phyloP scores from a whole-genome alignment of 2,329 filamentous ascomycete species.

The Colletotrichum orbiculare region DNA sequence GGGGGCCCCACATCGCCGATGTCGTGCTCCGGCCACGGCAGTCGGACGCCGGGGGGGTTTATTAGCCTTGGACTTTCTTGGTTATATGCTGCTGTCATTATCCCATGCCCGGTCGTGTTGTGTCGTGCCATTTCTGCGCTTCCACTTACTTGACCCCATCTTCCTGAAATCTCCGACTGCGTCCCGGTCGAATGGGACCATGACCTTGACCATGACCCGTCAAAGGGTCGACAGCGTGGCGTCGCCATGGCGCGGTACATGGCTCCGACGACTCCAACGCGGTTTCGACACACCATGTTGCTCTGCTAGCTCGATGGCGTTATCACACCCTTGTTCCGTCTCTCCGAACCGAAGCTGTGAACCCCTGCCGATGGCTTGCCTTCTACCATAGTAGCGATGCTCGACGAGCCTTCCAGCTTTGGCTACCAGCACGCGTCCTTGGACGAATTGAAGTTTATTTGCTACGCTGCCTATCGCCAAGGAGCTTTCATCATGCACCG shows the following conservation, averaged over 20 bases:
- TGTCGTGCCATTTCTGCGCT: neutral
- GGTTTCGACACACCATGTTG: slow-evolving; percentile 12
- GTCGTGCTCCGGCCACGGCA: slow-evolving; percentile 24
- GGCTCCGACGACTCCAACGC: slow-evolving; percentile 13
- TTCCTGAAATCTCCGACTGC: neutral
- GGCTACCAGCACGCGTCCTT: neutral
- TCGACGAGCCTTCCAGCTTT: slow-evolving; percentile 2
- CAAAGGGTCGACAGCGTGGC: neutral
- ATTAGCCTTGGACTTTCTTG: slow-evolving; percentile 6
- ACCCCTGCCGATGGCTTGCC: slow-evolving; percentile 4
- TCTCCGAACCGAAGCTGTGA: neutral
- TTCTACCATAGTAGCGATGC: neutral
- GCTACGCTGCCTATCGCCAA: neutral
- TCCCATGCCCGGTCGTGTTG: neutral
- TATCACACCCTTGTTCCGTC: slow-evolving; percentile 3
- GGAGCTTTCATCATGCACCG: neutral
- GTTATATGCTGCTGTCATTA: neutral
- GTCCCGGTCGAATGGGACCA: slow-evolving; percentile 1
- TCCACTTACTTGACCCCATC: neutral
- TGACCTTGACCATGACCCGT: neutral
- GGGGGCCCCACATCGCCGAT: slow-evolving; percentile 21
- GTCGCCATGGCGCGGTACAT: neutral
- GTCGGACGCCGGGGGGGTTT: neutral
- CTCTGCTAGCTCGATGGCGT: slow-evolving; percentile 8
- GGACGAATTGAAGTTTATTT: neutral